Evolutionary conservation across 2,329 filamentous ascomycete species (phyloP).

Genomic region (Fusarium sp.): DNA sequence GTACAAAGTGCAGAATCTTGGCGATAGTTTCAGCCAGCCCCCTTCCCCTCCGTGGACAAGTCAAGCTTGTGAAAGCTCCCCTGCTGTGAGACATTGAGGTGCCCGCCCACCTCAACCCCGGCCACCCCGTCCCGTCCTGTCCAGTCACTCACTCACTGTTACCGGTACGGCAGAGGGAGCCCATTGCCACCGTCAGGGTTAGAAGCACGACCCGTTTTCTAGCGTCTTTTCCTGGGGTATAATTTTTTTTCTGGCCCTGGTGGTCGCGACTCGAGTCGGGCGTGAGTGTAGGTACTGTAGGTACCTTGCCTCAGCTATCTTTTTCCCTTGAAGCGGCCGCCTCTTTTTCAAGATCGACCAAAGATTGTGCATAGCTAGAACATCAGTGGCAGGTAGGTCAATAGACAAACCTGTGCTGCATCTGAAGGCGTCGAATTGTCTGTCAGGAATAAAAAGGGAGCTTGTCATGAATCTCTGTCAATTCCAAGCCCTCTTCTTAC

Average conservation of each 20-base stretch:
- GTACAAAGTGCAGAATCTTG: conserved; percentile 15
- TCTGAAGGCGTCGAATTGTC: not conserved
- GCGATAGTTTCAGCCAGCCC: conserved; percentile 29
- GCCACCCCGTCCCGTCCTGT: conserved; percentile 26
- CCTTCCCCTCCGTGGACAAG: conserved; percentile 10
- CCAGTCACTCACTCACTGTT: not conserved
- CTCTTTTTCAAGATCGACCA: not conserved
- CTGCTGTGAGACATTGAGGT: conserved; percentile 19
- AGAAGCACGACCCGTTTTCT: conserved; percentile 37
- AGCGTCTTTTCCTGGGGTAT: conserved; percentile 37
- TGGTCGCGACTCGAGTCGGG: conserved; percentile 4
- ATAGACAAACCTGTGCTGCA: not conserved
- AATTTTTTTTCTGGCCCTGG: conserved; percentile 9
- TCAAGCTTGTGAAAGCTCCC: conserved; percentile 21
- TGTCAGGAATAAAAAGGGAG: not conserved
- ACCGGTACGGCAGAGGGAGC: conserved; percentile 7
- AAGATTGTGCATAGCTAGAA: not conserved
- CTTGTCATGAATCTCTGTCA: not conserved
- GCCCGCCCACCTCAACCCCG: conserved; percentile 6
- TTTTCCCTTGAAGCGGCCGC: conserved; percentile 15
- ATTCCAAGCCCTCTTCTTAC: not conserved
- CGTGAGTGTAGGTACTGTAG: not conserved
- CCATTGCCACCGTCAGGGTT: conserved; percentile 35
- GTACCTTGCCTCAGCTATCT: not conserved
- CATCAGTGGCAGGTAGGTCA: not conserved